phyloP scores from a whole-genome alignment of 2,329 filamentous ascomycete genomes.

The Sporothrix curviconia region DNA sequence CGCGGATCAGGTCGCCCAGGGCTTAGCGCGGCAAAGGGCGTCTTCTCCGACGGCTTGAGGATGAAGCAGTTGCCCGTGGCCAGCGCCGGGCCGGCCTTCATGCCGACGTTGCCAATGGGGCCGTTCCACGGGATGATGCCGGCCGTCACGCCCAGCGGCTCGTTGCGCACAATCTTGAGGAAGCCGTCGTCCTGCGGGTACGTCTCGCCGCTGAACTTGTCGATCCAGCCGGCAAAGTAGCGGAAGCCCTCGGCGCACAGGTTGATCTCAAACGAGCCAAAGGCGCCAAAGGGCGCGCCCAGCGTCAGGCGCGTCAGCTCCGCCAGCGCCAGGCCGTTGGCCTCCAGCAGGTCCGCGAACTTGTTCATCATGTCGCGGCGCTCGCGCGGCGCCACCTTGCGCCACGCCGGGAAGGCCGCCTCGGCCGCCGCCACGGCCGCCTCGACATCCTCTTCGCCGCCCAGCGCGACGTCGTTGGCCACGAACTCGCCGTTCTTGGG shows the following conservation, averaged over 20 bases:
- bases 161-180: conserved; percentile 33
- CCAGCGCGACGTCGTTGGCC: conserved; percentile 40
- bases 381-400: conserved; percentile 63
- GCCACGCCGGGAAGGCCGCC: conserved; percentile 69
- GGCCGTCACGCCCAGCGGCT: conserved; percentile 27
- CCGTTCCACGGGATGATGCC: conserved; percentile 35
- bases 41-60: conserved; percentile 38
- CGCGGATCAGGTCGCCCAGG: conserved; percentile 30
- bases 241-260: conserved; percentile 46
- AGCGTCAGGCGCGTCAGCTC: conserved; percentile 37
- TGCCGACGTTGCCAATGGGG: conserved; percentile 29
- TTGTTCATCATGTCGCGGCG: conserved; percentile 44
- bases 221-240: conserved; percentile 32
- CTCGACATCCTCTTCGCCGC: conserved; percentile 53
- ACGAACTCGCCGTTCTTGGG: conserved; percentile 44
- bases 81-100: conserved; percentile 36
- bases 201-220: conserved; percentile 33
- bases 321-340: conserved; percentile 29
- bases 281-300: conserved; percentile 28
- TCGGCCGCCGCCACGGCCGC: conserved; percentile 65
- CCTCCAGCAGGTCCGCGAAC: conserved; percentile 38
- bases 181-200: conserved; percentile 42
- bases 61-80: conserved; percentile 38
- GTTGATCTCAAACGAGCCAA: conserved; percentile 38
- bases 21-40: conserved; percentile 32